These are phyloP conservation scores for Erodium trifolium DNA, from an alignment of 441 rosid species.

Conservation along the genomic window DNA sequence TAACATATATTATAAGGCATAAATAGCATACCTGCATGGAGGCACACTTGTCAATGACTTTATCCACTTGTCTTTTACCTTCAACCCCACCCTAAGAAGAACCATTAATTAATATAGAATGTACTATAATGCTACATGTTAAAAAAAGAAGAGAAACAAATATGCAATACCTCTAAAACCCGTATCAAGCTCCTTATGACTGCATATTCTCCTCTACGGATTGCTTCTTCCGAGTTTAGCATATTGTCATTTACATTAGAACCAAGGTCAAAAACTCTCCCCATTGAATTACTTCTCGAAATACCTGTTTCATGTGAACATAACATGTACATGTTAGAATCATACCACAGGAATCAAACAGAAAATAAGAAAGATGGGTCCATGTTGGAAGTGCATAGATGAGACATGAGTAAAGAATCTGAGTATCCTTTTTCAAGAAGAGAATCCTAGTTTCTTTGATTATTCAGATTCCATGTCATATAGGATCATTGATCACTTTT, in stretches of 20 bases:
- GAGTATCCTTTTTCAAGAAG: not conserved
- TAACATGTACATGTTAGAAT: slow-evolving; percentile 11
- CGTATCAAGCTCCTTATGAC: slow-evolving; percentile 91
- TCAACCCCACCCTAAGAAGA: slow-evolving; percentile 89
- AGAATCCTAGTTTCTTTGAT: not conserved
- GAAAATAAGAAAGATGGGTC: not conserved
- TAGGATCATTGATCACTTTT: not conserved
- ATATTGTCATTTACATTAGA: slow-evolving; percentile 51
- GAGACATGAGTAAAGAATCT: not conserved
- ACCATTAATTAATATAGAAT: slow-evolving; percentile 24
- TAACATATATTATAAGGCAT: slow-evolving; percentile 3
- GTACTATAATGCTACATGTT: slow-evolving; percentile 17
- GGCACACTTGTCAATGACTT: slow-evolving; percentile 97
- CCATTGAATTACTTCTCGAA: slow-evolving; percentile 75
- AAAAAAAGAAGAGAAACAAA: slow-evolving; percentile 14
- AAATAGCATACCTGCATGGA: slow-evolving; percentile 83
- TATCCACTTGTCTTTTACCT: slow-evolving; percentile 95
- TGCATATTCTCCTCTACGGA: slow-evolving; percentile 90
- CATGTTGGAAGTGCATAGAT: not conserved
- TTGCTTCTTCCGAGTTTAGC: slow-evolving; percentile 88
- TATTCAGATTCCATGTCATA: not conserved
- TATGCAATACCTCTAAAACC: slow-evolving; percentile 73
- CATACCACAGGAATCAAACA: not conserved
- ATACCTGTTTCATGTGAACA: slow-evolving; percentile 44
- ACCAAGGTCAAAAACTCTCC: slow-evolving; percentile 66